phyloP scores from a whole-genome alignment of 225 moss, liverwort and hornwort genomes.

The Pseudisothecium myosuroides region DNA sequence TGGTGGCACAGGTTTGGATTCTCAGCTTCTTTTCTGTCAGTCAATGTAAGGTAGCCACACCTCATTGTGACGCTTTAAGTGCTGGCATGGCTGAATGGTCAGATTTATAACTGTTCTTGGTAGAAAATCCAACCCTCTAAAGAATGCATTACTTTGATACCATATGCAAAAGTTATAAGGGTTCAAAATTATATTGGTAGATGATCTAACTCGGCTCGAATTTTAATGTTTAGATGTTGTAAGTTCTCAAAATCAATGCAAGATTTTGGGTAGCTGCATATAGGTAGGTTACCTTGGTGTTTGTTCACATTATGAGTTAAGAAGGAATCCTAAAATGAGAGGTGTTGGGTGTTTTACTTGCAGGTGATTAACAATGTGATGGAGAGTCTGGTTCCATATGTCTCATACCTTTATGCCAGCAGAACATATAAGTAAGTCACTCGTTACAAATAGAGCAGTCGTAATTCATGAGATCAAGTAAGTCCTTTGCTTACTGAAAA shows the following conservation, averaged over 20 bases:
- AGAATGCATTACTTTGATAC: not conserved
- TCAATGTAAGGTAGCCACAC: not conserved
- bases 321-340: not conserved
- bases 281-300: not conserved
- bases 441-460: not conserved
- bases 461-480: not conserved
- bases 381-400: conserved; percentile 78
- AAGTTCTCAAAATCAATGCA: not conserved
- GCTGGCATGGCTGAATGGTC: not conserved
- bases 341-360: not conserved
- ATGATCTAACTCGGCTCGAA: not conserved
- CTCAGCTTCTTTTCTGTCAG: not conserved
- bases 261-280: not conserved
- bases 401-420: conserved; percentile 59
- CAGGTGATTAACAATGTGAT: conserved; percentile 90
- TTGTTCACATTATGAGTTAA: not conserved
- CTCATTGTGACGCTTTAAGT: not conserved
- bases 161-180: not conserved
- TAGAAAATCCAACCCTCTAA: not conserved
- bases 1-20: conserved; percentile 59
- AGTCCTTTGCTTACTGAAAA: not conserved
- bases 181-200: not conserved
- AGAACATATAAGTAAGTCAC: conserved; percentile 56
- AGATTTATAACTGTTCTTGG: not conserved
- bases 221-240: not conserved